A percentile compares a stretch with the other conserved stretches of the same genome.
Evolutionary conservation across 352 stramenopile genomes (phyloP).

Genomic region (Pythium brassicae): DNA sequence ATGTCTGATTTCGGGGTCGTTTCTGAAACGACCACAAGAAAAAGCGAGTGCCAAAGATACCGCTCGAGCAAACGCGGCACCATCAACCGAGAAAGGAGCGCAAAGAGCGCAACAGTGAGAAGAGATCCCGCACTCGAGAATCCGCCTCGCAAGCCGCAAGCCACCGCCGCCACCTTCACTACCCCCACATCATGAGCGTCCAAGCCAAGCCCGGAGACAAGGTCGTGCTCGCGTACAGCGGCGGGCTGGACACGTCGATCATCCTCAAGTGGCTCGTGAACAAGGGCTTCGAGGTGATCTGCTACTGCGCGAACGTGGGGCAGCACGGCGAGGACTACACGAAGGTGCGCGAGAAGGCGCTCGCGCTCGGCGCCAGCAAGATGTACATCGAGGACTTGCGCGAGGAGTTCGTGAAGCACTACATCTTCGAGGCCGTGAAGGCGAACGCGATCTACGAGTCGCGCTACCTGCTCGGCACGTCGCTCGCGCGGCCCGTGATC

Average conservation of each 20-base stretch:
- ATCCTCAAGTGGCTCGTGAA: constrained; percentile 98
- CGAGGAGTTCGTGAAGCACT: constrained; percentile 95
- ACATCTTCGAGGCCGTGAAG: constrained; percentile 93
- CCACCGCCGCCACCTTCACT: background rate
- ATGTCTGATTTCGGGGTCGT: too few relatives aligned
- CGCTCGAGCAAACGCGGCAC: background rate
- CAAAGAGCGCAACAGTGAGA: constrained; percentile 23
- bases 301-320: constrained; percentile 98
- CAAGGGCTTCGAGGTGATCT: constrained; percentile 98
- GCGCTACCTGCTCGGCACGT: constrained; percentile 96
- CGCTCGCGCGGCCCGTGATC: constrained; percentile 97
- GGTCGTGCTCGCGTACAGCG: constrained; percentile 96
- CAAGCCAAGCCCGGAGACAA: constrained; percentile 79
- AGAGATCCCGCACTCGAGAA: constrained; percentile 5
- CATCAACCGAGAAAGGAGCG: background rate
- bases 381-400: constrained; percentile 97
- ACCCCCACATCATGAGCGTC: constrained; percentile 53
- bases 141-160: constrained; percentile 18
- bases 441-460: constrained; percentile 98
- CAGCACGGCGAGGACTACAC: constrained; percentile 96
- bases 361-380: constrained; percentile 72
- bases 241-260: constrained; percentile 97
- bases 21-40: background rate
- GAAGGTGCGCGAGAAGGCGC: constrained; percentile 91
- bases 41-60: background rate